These are phyloP conservation scores for Dictyostelium citrinum DNA, from an alignment of 78 protist species.

Conservation along the genomic window DNA sequence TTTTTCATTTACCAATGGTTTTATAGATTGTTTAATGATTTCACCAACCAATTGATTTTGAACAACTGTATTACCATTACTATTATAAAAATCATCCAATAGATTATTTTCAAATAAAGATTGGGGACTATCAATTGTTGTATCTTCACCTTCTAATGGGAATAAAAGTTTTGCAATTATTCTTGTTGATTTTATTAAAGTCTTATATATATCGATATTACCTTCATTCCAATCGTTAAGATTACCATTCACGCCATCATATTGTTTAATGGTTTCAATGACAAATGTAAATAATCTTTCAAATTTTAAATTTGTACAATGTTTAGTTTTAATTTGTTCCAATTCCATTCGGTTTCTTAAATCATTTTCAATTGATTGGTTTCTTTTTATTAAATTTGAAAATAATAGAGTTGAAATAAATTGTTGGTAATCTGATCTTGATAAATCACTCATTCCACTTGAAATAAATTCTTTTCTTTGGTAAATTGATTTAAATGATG, in stretches of 20 bases:
- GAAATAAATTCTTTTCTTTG: background rate
- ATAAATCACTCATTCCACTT: background rate
- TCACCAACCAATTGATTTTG: background rate
- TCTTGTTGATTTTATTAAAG: background rate
- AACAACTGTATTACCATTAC: background rate
- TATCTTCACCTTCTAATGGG: background rate
- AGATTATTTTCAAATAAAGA: background rate
- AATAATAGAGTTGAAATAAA: background rate
- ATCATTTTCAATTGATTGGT: background rate
- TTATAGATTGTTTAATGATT: background rate
- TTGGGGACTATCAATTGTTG: background rate
- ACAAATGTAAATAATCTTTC: constrained; percentile 7
- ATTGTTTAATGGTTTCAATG: background rate
- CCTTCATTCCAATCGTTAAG: background rate
- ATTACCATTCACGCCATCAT: background rate
- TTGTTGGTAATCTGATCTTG: background rate
- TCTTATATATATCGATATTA: background rate
- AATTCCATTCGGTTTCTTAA: background rate
- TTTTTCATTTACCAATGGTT: background rate
- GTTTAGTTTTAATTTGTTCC: background rate
- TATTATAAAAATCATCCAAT: background rate
- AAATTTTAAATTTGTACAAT: background rate
- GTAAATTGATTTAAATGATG: background rate
- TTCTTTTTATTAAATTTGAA: background rate
- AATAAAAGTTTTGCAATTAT: background rate